Evolutionary conservation across 2,329 filamentous ascomycete species (phyloP), one percentile per base, ranked within the genome.

Genomic region (Thermomyces lanuginosus): DNA sequence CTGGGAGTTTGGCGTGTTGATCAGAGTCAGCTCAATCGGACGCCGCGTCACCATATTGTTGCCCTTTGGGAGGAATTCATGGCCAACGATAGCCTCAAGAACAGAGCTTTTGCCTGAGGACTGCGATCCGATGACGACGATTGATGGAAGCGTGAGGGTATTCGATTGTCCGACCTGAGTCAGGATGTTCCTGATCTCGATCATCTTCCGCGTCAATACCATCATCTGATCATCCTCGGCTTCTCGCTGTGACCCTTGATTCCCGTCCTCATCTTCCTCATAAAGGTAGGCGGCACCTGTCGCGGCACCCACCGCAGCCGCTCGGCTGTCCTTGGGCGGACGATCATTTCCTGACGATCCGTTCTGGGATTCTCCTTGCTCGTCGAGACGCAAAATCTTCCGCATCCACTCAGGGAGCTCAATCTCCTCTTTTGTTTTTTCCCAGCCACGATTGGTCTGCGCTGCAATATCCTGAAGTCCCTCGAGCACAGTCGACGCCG

Each of bases 131-230:
- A 98, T 93, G 19, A 98, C 89, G n/a, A 98, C 89, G 31, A 98
- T 98, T 0, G 91, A 95, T 0, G 89, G 89, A 12, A 98, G 60
- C 1, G 79, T 86, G 36, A 98, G 61, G 3, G 80, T 72, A 37
- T 77, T 82, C 1, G 84, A 91, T 58, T 98, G 86, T 17, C 84
- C 91, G 24, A 98, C 79, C 14, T 76, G 81, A 45, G 91, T 79
- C 13, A 98, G 64, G 30, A 98, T 81, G 39, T 76, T 84, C 39
- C 91, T 68, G 31, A 98, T 95, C 60, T 98, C 89, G 45, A 98
- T 98, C 89, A 98, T 98, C 59, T 95, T 95, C 60, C 89, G 86
- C 2, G 91, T 98, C 45, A 98, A 62, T 40, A 93, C 66, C 89
- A 98, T 98, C 86, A 98, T 98, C 54, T 98, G 89, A 49, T 98